Conservation (phyloP, 345 rosid species). For the Eucalyptus pumila region DNA sequence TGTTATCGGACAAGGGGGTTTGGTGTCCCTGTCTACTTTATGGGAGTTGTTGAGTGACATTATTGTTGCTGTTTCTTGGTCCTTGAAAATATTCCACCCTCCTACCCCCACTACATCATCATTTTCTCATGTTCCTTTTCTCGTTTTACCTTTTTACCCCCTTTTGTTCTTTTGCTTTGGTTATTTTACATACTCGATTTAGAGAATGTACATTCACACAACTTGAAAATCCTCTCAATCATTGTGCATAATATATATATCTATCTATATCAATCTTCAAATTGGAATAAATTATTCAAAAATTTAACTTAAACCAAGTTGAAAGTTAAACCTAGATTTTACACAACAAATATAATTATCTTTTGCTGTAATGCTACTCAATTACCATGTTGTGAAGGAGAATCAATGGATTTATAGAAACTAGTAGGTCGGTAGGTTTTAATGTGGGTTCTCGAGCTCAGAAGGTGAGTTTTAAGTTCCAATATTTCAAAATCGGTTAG, state of each 20-base stretch:
- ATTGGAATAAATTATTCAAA: not conserved
- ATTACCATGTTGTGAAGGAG: not conserved
- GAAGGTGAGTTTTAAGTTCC: not conserved
- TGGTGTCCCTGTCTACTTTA: not conserved
- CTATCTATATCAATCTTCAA: not conserved
- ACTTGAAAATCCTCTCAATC: not conserved
- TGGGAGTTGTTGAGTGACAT: not conserved
- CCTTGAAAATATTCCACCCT: not conserved
- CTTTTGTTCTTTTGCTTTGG: not conserved
- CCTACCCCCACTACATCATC: not conserved
- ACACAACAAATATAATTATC: not conserved
- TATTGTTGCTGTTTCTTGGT: not conserved
- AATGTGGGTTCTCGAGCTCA: not conserved
- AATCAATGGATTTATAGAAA: not conserved
- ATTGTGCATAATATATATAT: not conserved
- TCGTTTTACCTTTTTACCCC: not conserved
- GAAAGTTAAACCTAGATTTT: not conserved
- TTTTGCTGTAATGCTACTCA: not conserved
- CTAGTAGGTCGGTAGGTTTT: not conserved
- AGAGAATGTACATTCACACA: not conserved
- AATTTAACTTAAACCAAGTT: not conserved
- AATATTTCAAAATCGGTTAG: not conserved
- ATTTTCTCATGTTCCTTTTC: not conserved
- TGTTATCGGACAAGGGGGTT: not conserved
- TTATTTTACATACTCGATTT: not conserved